Conservation (phyloP, 2,329 filamentous ascomycete species). For the Aspergillus sp. region DNA sequence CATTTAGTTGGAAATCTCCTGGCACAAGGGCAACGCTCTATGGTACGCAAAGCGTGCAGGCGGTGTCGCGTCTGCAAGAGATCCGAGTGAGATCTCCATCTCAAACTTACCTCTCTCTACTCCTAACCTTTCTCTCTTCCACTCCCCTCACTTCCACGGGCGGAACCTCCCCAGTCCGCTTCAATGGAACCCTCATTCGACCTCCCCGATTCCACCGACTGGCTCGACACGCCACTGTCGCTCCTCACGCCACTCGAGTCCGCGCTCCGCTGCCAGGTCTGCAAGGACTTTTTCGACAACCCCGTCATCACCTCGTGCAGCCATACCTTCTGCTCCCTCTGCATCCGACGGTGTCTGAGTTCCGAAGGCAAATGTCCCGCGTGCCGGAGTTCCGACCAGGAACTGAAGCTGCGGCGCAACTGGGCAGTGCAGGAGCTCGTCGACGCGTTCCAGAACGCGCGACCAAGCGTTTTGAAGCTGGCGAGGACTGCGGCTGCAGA, state of each 20-base stretch:
- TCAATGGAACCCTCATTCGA: slow-evolving; percentile 38
- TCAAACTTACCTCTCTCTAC: not conserved
- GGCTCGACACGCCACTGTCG: slow-evolving; percentile 47
- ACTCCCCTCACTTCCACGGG: not conserved
- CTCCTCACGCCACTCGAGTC: slow-evolving; percentile 63
- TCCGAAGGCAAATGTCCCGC: slow-evolving; percentile 84
- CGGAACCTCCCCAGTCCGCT: not conserved
- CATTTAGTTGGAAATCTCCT: too few species aligned
- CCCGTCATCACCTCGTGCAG: slow-evolving; percentile 93
- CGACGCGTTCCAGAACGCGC: slow-evolving; percentile 68
- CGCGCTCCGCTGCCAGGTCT: slow-evolving; percentile 89
- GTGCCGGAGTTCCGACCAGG: slow-evolving; percentile 76
- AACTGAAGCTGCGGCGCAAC: slow-evolving; percentile 80
- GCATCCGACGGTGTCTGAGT: slow-evolving; percentile 82
- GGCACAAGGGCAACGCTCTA: too few species aligned
- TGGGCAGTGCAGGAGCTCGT: slow-evolving; percentile 83
- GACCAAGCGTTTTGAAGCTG: slow-evolving; percentile 62
- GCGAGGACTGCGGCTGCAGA: slow-evolving; percentile 57
- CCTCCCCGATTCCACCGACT: slow-evolving; percentile 48
- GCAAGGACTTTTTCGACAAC: slow-evolving; percentile 94
- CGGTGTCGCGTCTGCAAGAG: too few species aligned
- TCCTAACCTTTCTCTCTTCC: not conserved
- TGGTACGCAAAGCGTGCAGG: too few species aligned
- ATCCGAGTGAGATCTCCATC: too few species aligned
- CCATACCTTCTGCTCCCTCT: slow-evolving; percentile 95